Percentiles rank a stretch among this genome's conserved stretches.
phyloP scores from a whole-genome alignment of 805 yeast genomes.

The Hanseniaspora taiwanica region DNA sequence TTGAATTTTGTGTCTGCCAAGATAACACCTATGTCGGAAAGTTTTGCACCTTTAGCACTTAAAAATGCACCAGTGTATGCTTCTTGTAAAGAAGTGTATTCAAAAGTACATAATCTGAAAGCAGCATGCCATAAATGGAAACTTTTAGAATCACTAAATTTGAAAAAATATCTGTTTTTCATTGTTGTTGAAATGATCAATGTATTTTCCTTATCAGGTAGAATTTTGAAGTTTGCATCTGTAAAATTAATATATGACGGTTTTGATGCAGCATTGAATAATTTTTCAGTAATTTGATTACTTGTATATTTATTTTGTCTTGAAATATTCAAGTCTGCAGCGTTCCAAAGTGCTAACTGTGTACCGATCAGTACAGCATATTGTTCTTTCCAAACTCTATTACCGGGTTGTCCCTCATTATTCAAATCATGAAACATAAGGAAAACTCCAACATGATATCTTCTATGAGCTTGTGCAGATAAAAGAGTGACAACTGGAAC shows the following conservation, averaged over 20 bases:
- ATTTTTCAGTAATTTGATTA: conserved; percentile 33
- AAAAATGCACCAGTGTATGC: conserved; percentile 93
- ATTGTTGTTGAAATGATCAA: conserved; percentile 86
- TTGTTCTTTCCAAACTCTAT: conserved; percentile 82
- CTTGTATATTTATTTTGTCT: conserved; percentile 24
- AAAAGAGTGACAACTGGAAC: conserved; percentile 61
- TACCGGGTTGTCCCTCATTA: conserved; percentile 77
- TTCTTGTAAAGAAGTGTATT: conserved; percentile 74
- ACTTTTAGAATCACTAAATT: conserved; percentile 52
- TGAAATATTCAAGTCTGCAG: conserved; percentile 40
- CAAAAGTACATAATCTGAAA: conserved; percentile 66
- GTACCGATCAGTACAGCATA: conserved; percentile 86
- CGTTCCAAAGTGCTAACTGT: conserved; percentile 88
- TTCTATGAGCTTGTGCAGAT: conserved; percentile 61
- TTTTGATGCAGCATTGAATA: conserved; percentile 47
- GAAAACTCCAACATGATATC: conserved; percentile 65
- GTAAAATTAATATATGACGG: conserved; percentile 86
- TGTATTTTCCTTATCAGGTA: conserved; percentile 40
- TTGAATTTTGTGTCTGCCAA: conserved; percentile 73
- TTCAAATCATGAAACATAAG: conserved; percentile 61
- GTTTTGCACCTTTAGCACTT: conserved; percentile 77
- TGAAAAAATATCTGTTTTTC: conserved; percentile 76
- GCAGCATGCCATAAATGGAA: conserved; percentile 74
- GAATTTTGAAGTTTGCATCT: conserved; percentile 74
- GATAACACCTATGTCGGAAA: conserved; percentile 77